Conservation (phyloP, 2,329 filamentous ascomycete genomes). For the Penicillium sp. region DNA sequence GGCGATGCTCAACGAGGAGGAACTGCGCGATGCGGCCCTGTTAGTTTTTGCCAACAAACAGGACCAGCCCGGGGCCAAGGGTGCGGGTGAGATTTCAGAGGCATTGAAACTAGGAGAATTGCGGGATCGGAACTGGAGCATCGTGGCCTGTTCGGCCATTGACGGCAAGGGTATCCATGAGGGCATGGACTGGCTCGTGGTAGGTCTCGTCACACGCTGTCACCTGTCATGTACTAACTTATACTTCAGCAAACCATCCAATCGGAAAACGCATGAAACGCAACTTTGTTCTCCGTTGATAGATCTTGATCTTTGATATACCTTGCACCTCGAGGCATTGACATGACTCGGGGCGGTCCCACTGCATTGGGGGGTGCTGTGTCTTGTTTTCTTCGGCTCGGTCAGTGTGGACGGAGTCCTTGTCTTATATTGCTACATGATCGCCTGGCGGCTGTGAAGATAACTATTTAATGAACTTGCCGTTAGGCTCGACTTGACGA, state of each 20-base stretch:
- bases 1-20: constrained; percentile 95
- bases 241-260: constrained; percentile 40
- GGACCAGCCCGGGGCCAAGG: constrained; percentile 93
- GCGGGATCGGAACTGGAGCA: constrained; percentile 97
- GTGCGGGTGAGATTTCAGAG: constrained; percentile 93
- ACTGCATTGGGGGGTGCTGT: constrained; percentile 21
- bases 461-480: constrained; percentile 32
- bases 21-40: constrained; percentile 84
- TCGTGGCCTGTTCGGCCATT: constrained; percentile 93
- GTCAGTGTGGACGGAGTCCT: constrained; percentile 19
- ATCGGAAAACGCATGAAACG: constrained; percentile 39
- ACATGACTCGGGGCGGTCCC: constrained; percentile 14
- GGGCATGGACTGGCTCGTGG: constrained; percentile 98
- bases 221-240: constrained; percentile 11
- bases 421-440: constrained; percentile 35
- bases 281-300: constrained; percentile 28
- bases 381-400: constrained; percentile 23
- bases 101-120: constrained; percentile 83
- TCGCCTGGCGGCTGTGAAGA: constrained; percentile 20
- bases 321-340: constrained; percentile 17
- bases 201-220: constrained; percentile 41
- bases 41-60: constrained; percentile 99
- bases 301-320: constrained; percentile 31
- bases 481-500: constrained; percentile 4
- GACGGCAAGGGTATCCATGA: constrained; percentile 91